Conservation (phyloP, 2,329 filamentous ascomycete genomes). For the Scorias spongiosa region DNA sequence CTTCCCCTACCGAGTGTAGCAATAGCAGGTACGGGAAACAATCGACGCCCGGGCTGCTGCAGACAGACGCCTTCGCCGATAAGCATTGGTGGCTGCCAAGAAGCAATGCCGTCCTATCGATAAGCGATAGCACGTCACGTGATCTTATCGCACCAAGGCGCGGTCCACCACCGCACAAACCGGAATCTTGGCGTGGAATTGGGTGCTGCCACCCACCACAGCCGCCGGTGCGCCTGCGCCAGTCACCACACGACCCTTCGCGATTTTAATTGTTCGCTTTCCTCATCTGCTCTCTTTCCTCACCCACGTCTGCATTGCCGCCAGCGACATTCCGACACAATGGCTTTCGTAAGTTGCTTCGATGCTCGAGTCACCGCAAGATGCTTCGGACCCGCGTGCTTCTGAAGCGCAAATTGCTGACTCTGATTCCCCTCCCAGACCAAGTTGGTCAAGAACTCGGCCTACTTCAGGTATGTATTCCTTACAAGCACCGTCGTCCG, state of each 20-base stretch:
- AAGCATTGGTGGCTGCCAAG: no score
- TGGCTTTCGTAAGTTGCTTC: slow-evolving; percentile 33
- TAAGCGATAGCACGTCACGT: no score
- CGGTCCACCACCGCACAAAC: not conserved
- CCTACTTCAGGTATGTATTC: slow-evolving; percentile 83
- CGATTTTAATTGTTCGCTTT: not conserved
- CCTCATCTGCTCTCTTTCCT: not conserved
- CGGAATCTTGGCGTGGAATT: not conserved
- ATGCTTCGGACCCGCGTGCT: slow-evolving; percentile 71
- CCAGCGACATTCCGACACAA: slow-evolving; percentile 15
- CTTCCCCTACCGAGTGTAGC: no score
- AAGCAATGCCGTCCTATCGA: no score
- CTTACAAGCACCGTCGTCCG: not conserved
- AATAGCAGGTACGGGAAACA: no score
- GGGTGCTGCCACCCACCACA: not conserved
- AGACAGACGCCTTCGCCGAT: no score
- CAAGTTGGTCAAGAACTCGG: slow-evolving; percentile 93
- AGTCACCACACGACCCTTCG: no score
- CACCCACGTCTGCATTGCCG: not conserved
- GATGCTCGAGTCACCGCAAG: slow-evolving; percentile 70
- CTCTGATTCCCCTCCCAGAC: slow-evolving; percentile 58
- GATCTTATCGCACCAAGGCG: no score
- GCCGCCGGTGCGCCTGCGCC: not conserved
- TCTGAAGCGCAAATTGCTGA: slow-evolving; percentile 99
- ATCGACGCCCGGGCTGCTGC: no score